Conservation (phyloP, 2,329 filamentous ascomycete species). For the Anisogramma anomala region DNA sequence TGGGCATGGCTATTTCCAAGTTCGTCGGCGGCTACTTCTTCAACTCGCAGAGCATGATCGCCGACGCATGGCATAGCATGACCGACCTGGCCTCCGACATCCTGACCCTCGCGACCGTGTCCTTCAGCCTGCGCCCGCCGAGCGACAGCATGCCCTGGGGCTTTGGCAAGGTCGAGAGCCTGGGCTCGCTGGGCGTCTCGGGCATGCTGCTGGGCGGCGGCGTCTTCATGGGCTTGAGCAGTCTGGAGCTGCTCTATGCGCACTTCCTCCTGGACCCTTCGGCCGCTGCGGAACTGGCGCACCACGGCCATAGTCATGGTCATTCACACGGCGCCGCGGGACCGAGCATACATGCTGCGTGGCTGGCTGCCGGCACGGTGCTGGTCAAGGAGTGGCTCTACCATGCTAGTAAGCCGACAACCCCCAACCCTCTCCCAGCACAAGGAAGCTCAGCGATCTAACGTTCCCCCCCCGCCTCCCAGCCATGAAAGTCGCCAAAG, state of each 20-base stretch:
- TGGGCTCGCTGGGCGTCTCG: slow-evolving; percentile 87
- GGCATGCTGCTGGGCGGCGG: slow-evolving; percentile 81
- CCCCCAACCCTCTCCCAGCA: background rate
- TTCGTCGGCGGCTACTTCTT: slow-evolving; percentile 87
- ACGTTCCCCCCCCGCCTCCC: slow-evolving; percentile 15
- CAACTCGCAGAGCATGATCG: slow-evolving; percentile 85
- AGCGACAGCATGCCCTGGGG: slow-evolving; percentile 79
- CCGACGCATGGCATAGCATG: slow-evolving; percentile 90
- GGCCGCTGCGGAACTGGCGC: slow-evolving; percentile 39
- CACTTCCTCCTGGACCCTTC: slow-evolving; percentile 58
- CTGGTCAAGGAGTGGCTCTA: slow-evolving; percentile 95
- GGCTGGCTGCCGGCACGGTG: slow-evolving; percentile 85
- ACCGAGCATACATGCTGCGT: slow-evolving; percentile 87
- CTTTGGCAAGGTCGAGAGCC: slow-evolving; percentile 94
- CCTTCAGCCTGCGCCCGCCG: slow-evolving; percentile 79
- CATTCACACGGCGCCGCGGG: slow-evolving; percentile 50
- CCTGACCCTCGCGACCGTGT: slow-evolving; percentile 86
- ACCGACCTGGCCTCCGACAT: slow-evolving; percentile 93
- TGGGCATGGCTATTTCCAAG: slow-evolving; percentile 89
- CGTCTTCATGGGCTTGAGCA: slow-evolving; percentile 80
- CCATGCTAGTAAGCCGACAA: slow-evolving; percentile 64
- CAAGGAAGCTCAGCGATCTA: background rate
- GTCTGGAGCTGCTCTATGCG: slow-evolving; percentile 55
- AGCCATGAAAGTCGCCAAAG: slow-evolving; percentile 92
- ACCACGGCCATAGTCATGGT: slow-evolving; percentile 54